Percentiles rank a stretch among this genome's conserved stretches.
Evolutionary conservation across 176 grass and related monocot genomes (phyloP).

Genomic region (Aegilops longissima): DNA sequence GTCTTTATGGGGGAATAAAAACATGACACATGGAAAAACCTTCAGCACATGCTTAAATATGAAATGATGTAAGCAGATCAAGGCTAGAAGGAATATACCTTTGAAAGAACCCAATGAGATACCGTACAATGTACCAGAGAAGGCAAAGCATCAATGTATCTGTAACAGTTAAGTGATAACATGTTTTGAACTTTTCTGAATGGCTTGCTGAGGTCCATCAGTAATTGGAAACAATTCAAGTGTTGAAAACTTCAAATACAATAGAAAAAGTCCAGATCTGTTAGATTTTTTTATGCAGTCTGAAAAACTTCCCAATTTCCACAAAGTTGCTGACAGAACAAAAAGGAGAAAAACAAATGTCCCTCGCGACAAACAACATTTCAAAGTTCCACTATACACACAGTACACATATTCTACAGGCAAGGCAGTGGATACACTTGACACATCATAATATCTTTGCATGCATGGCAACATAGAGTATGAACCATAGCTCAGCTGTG

Average conservation of each 20-base stretch:
- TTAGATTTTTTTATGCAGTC: not conserved
- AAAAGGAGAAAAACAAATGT: not conserved
- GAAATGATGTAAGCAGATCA: too few species aligned
- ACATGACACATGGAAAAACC: too few species aligned
- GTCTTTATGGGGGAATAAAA: too few species aligned
- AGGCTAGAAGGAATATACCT: too few species aligned
- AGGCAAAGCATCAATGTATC: too few species aligned
- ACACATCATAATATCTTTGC: not conserved
- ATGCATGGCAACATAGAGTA: not conserved
- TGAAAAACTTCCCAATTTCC: not conserved
- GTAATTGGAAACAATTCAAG: not conserved
- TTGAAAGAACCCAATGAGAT: too few species aligned
- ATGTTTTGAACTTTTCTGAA: too few species aligned
- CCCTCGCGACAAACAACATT: not conserved
- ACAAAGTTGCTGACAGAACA: not conserved
- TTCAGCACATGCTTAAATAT: too few species aligned
- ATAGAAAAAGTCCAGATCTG: slow-evolving; percentile 1
- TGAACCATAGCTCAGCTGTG: not conserved
- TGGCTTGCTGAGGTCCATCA: too few species aligned
- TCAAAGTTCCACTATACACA: not conserved
- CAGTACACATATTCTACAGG: not conserved
- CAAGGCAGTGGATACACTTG: not conserved
- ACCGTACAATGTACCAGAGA: too few species aligned
- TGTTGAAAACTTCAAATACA: not conserved
- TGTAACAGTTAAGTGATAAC: too few species aligned